These are phyloP conservation scores for Plenodomus biglobosus DNA, from an alignment of 2,329 filamentous ascomycete species.

Conservation along the genomic window DNA sequence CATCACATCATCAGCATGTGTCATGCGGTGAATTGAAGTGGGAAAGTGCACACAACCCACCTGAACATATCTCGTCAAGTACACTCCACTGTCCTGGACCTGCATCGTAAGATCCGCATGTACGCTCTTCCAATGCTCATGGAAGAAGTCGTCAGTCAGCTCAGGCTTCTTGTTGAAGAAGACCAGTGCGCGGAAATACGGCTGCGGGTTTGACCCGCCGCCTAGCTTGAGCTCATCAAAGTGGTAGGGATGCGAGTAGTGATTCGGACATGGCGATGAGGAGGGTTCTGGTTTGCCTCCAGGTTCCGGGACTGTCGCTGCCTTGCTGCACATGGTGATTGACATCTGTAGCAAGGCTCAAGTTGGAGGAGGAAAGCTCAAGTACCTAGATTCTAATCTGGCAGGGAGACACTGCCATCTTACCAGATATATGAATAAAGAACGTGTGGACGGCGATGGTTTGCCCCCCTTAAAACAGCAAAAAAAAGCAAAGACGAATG, in stretches of 20 bases:
- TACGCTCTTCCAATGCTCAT: slow-evolving; percentile 15
- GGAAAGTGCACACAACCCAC: background rate
- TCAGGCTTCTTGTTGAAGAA: slow-evolving; percentile 17
- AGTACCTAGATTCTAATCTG: too few relatives aligned
- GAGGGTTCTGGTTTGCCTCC: background rate
- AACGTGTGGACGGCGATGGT: too few relatives aligned
- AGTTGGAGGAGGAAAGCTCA: background rate
- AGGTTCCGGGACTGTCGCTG: background rate
- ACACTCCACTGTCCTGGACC: slow-evolving; percentile 3
- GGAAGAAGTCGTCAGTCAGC: slow-evolving; percentile 15
- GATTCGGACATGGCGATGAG: slow-evolving; percentile 9
- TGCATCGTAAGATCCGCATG: slow-evolving; percentile 17
- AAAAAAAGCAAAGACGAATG: too few relatives aligned
- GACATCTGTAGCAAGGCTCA: background rate
- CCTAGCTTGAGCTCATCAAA: slow-evolving; percentile 10
- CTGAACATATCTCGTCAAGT: slow-evolving; percentile 9
- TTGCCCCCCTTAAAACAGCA: too few relatives aligned
- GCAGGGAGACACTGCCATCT: too few relatives aligned
- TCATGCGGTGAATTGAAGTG: background rate
- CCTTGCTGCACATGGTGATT: background rate
- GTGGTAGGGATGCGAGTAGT: slow-evolving; percentile 9
- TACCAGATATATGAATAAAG: background rate
- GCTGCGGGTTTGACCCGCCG: slow-evolving; percentile 11
- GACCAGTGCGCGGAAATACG: slow-evolving; percentile 12
- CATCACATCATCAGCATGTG: background rate